A percentile compares a stretch with the other conserved stretches of the same genome.
These are phyloP conservation scores for Laetiporus sulphureus DNA, from an alignment of 1,284 basidiomycete species.

Conservation along the genomic window DNA sequence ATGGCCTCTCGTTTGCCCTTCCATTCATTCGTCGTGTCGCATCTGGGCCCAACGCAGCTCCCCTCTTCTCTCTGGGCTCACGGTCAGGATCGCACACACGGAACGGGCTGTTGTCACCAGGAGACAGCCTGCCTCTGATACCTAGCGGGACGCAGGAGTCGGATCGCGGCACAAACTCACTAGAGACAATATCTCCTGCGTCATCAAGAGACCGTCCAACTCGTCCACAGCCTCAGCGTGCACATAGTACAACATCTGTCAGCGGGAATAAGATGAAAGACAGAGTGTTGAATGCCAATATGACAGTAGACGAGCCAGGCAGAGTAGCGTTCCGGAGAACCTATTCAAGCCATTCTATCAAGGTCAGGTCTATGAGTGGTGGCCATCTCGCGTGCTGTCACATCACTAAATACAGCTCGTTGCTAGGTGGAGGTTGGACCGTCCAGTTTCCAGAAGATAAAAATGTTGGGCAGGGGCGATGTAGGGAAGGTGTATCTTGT, in stretches of 20 bases:
- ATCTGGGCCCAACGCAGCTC: slow-evolving; percentile 94
- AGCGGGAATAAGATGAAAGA: slow-evolving; percentile 31
- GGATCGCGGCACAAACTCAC: slow-evolving; percentile 56
- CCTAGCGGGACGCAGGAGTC: slow-evolving; percentile 48
- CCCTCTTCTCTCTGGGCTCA: slow-evolving; percentile 70
- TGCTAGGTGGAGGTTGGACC: slow-evolving; percentile 93
- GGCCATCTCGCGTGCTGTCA: slow-evolving; percentile 6
- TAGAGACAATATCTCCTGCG: slow-evolving; percentile 66
- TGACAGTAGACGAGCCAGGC: slow-evolving; percentile 40
- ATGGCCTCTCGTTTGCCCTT: no score
- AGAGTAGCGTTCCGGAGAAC: slow-evolving; percentile 84
- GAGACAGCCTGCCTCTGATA: slow-evolving; percentile 44
- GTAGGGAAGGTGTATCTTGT: slow-evolving; percentile 96
- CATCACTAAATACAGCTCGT: background rate
- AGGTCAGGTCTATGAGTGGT: slow-evolving; percentile 73
- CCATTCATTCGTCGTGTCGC: slow-evolving; percentile 94
- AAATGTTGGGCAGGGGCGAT: slow-evolving; percentile 92
- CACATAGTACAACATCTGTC: slow-evolving; percentile 19
- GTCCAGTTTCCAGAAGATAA: slow-evolving; percentile 89
- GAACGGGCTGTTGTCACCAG: slow-evolving; percentile 75
- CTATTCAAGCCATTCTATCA: slow-evolving; percentile 97
- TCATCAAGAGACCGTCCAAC: slow-evolving; percentile 52
- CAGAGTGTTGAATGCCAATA: slow-evolving; percentile 34
- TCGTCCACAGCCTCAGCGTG: slow-evolving; percentile 17
- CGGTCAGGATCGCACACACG: slow-evolving; percentile 51